Base-by-base conservation (phyloP, 1,284 basidiomycete genomes). In the Mixia osmundae region DNA sequence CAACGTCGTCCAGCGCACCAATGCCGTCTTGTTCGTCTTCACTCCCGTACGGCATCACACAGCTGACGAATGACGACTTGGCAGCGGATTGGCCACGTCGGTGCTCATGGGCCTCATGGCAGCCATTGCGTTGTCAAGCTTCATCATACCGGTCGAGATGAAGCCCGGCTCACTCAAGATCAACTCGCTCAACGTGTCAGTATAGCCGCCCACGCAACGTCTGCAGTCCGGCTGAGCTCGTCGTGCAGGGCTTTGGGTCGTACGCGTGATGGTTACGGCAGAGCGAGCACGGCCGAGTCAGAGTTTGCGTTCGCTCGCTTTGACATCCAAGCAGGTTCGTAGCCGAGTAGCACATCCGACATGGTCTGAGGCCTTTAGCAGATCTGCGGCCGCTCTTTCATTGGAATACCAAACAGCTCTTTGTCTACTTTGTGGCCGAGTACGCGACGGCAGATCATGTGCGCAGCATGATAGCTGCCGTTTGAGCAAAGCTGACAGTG, bases 391-490 rank as follows among this genome's bases (percentile, higher is more conserved):
- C 77, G 3, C 61, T 89, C 14, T 89, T 87, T 58, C 65, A 80
- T 54, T 89, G 82, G 79, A 89, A 89, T 54, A 89, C 82, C 9
- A 89, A 89, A 55, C 82, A 89, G 53, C 54, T 89, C 12, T 87
- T 89, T 52, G 56, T 87, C 15, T 82, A 76, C 50, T 62, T 83
- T 26, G 67, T 71, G 45, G 79, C 75, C 0, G 75, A 80, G 52
- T 82, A 79, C 50, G 64, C 63, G 26, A 76, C 71, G 38, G 54
- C 61, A 1, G 60, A 73, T 55, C 72, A 75, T 34, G 76, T 77
- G 52, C 55, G 73, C 60, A 14, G 5, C 18, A 5, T 11, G 21
- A 35, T 28, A 11, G 5, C 19, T 19, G 10, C 3, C 8, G 16
- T 18, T 20, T 22, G 30, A 30, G n/a, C 26, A 26, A 19, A 23